Conservation (phyloP, 1,284 basidiomycete species). For the Rhodotorula sp. region DNA sequence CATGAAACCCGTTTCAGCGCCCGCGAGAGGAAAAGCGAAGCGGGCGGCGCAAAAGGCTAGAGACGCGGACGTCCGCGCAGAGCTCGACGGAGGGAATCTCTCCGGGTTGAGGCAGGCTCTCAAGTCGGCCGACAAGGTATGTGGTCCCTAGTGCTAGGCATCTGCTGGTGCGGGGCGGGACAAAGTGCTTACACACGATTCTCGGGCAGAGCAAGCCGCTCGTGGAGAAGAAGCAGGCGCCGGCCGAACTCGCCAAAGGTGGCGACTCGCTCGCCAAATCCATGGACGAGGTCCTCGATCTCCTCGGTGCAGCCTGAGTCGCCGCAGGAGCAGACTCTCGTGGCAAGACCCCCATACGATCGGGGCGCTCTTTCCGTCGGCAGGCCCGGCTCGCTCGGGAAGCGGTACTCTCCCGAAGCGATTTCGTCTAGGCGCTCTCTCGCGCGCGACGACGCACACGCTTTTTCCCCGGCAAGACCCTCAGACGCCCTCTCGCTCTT, state of each 20-base stretch:
- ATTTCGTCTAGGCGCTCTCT: no score
- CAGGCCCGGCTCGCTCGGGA: background rate
- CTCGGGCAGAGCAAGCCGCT: background rate
- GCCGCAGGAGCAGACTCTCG: background rate
- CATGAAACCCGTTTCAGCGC: background rate
- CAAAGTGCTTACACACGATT: accelerated
- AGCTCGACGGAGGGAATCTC: slow-evolving; percentile 7
- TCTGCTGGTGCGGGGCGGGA: background rate
- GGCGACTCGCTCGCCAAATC: slow-evolving; percentile 14
- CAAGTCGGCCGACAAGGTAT: slow-evolving; percentile 1
- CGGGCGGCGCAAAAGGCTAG: slow-evolving; percentile 2
- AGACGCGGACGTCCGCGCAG: slow-evolving; percentile 2
- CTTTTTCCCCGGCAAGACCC: no score
- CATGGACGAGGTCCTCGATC: slow-evolving; percentile 10
- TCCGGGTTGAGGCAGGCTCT: slow-evolving; percentile 9
- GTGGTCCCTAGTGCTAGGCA: background rate
- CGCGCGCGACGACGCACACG: no score
- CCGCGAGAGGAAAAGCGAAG: background rate
- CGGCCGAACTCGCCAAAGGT: slow-evolving; percentile 4
- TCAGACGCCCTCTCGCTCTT: no score
- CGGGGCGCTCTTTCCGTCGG: background rate
- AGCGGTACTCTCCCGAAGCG: no score
- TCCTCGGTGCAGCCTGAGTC: slow-evolving; percentile 7
- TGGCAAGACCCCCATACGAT: background rate
- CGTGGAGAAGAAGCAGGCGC: slow-evolving; percentile 19